Base-by-base conservation (phyloP, 495 filamentous ascomycete species). In the Diplogelasinospora grovesii region DNA sequence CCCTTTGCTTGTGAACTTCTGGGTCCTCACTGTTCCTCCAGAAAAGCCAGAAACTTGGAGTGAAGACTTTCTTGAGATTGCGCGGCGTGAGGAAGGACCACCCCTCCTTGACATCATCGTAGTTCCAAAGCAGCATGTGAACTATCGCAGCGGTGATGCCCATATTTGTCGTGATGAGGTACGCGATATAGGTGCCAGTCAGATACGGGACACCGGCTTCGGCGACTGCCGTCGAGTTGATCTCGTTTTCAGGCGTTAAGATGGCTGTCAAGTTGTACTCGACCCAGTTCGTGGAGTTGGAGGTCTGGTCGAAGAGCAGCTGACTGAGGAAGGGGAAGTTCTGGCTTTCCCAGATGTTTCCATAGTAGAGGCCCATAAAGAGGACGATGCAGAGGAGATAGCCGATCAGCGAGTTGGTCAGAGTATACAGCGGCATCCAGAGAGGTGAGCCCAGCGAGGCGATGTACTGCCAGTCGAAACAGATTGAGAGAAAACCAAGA, bases 401-500 rank as follows among this genome's bases (percentile, higher is more conserved):
- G n/a, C 69, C 73, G 15, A 71, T 14, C 1, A 44, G 41, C 6
- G 16, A 5, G 18, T 56, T 48, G 5, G 24, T 33, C 35, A 51
- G 52, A 33, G 58, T 48, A 41, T 53, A 25, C 34, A 65, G 27
- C 30, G 62, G 54, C 44, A 49, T 18, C 38, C 36, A 56, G 28
- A 70, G 46, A 5, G 56, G 55, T 8, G 51, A 46, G 13, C 22
- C 37, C 7, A 29, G 8, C 4, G 20, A 5, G 3, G 35, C 55
- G 21, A 77, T 66, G 46, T 77, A 79, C 56, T 79, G 71, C 74
- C 74, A 79, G 53, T 79, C 75, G 8, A 78, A 64, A 2, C 59
- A 62, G 18, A 77, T 30, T 18, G 52, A 60, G 20, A 79, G 61
- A 1, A 75, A 44, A 0, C 75, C 75, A 63, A 65, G 41, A 2